A percentile compares a stretch with the other conserved stretches of the same genome.
Conservation (phyloP, 1,139 yeast species). For the Spathaspora sp. region DNA sequence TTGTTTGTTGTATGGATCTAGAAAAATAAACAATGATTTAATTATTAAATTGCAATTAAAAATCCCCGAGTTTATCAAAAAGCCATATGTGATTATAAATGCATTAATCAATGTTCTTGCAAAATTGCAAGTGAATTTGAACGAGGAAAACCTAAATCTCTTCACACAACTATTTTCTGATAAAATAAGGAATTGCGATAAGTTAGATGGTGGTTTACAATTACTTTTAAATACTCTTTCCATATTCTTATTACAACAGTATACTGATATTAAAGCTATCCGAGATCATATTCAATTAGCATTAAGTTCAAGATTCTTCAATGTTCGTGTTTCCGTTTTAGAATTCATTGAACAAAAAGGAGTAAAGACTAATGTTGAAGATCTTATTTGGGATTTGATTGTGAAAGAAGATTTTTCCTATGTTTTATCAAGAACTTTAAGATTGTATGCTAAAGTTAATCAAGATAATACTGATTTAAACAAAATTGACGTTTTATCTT, state of each 20-base stretch:
- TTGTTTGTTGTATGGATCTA: conserved; percentile 4
- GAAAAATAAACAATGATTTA: background rate
- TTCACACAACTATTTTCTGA: conserved; percentile 3
- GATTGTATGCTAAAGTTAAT: conserved; percentile 5
- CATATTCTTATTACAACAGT: conserved; percentile 4
- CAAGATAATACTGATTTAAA: background rate
- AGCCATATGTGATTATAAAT: conserved; percentile 9
- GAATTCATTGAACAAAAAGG: conserved; percentile 5
- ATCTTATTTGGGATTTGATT: conserved; percentile 24
- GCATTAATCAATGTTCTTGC: conserved; percentile 9
- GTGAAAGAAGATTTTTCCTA: conserved; percentile 25
- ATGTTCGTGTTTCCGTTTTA: conserved; percentile 8
- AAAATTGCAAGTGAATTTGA: background rate
- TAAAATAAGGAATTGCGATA: background rate
- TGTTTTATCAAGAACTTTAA: conserved; percentile 42
- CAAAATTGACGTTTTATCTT: conserved; percentile 1
- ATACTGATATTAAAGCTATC: background rate
- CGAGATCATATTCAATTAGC: conserved; percentile 5
- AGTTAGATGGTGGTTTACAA: conserved; percentile 12
- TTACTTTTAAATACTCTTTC: conserved; percentile 10
- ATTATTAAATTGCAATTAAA: background rate
- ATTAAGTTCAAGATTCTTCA: conserved; percentile 9
- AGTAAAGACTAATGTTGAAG: background rate
- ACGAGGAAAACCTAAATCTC: background rate
- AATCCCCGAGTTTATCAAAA: background rate